Evolutionary conservation across 2,329 filamentous ascomycete genomes (phyloP).

Genomic region (Lecanicillium sp.): DNA sequence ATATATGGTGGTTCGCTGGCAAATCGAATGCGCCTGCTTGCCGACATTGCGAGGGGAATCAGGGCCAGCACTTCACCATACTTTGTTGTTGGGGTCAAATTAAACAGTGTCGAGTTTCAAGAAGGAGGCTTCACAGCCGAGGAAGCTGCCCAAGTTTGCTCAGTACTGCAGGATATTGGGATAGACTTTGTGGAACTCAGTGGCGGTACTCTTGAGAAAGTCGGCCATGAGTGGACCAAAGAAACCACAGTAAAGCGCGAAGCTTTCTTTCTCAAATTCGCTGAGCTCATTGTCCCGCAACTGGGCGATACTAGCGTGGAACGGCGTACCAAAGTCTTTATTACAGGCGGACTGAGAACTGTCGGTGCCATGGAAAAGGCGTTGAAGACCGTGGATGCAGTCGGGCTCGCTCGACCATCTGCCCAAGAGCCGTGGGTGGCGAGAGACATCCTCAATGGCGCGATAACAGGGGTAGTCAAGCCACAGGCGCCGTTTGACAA

Average conservation of each 20-base stretch:
- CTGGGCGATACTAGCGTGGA: slow-evolving; percentile 12
- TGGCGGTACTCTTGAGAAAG: slow-evolving; percentile 50
- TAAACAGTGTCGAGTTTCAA: slow-evolving; percentile 50
- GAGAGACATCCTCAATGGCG: slow-evolving; percentile 16
- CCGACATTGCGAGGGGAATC: slow-evolving; percentile 30
- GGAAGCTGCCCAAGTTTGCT: slow-evolving; percentile 39
- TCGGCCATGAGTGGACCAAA: slow-evolving; percentile 41
- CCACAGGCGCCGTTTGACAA: slow-evolving; percentile 1
- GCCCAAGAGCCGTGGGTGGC: slow-evolving; percentile 24
- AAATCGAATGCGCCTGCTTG: slow-evolving; percentile 35
- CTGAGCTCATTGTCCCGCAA: slow-evolving; percentile 38
- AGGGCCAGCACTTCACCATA: slow-evolving; percentile 35
- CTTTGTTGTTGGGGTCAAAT: slow-evolving; percentile 45
- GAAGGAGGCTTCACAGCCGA: slow-evolving; percentile 41
- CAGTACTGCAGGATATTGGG: slow-evolving; percentile 34
- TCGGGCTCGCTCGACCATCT: slow-evolving; percentile 41
- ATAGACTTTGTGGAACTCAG: slow-evolving; percentile 53
- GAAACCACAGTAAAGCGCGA: slow-evolving; percentile 48
- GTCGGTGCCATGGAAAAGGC: slow-evolving; percentile 50
- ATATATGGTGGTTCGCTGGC: slow-evolving; percentile 35
- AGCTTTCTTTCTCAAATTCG: slow-evolving; percentile 53
- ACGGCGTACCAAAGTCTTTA: slow-evolving; percentile 45
- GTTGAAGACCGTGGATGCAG: slow-evolving; percentile 47
- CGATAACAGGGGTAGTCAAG: not conserved
- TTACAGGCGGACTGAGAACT: slow-evolving; percentile 51